Base-by-base conservation (phyloP, 2,329 filamentous ascomycete genomes). In the Aaosphaeria pasadenensis region DNA sequence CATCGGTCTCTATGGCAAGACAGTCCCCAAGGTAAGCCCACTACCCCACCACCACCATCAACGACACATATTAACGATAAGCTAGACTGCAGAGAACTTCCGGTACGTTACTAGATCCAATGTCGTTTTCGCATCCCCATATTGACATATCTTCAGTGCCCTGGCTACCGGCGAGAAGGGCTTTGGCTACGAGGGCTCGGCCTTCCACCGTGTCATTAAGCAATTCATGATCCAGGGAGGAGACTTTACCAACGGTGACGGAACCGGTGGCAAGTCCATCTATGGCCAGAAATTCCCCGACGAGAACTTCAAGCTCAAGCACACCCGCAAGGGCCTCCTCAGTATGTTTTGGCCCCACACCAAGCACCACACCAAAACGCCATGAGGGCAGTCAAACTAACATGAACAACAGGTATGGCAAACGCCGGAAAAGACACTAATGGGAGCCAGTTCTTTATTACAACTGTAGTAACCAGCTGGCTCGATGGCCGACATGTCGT, bases 271-370 rank as follows among this genome's bases (percentile, higher is more conserved):
- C 74, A 91, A 91, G 81, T 90, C 87, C 57, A 92, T 94, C 78
- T 94, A 92, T 71, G 89, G 89, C 64, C 79, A 82, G 62, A 89
- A 88, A 76, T 94, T 94, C 77, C 74, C 83, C 57, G 89, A 95
- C 65, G 89, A 95, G 85, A 94, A 92, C 86, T 94, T 95, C 82
- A 92, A 94, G 85, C 81, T 92, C 69, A 91, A 91, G 73, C 89
- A 95, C 84, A 83, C 80, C 78, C 91, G 90, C 82, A 86, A 85
- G 74, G 89, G 89, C 64, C 77, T 89, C 44, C 77, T 94, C 57
- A 90, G 78, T 79, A 78, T 60, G 79, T 44, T 36, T 36, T n/a
- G 33, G n/a, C 33, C n/a, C n/a, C 33, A n/a, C 7, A 36, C 33
- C 7, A 9, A 36, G 33, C 33, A 36, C n/a, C n/a, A 9, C n/a